These are phyloP conservation scores for Darksidea phi DNA, from an alignment of 495 filamentous ascomycete species.

Conservation along the genomic window DNA sequence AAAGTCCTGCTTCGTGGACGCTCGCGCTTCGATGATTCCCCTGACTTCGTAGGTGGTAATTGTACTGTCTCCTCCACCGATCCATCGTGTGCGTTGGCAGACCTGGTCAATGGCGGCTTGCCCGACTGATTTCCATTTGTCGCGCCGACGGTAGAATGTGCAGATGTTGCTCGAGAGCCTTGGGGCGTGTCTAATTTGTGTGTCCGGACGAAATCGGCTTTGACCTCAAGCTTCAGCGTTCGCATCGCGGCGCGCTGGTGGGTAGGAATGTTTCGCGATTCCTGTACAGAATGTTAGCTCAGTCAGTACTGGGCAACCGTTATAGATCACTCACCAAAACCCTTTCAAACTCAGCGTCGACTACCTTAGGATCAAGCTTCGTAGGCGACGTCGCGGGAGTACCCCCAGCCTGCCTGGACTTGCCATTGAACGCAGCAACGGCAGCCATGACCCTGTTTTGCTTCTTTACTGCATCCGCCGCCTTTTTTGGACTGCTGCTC, in stretches of 20 bases:
- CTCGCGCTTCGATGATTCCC: conserved; percentile 35
- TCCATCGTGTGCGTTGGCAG: conserved; percentile 14
- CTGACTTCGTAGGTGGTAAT: conserved; percentile 9
- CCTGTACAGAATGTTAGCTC: conserved; percentile 40
- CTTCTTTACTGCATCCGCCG: conserved; percentile 40
- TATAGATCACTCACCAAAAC: conserved; percentile 51
- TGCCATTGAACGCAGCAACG: conserved; percentile 60
- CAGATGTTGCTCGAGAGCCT: conserved; percentile 36
- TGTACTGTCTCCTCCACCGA: conserved; percentile 8
- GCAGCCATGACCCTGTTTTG: conserved; percentile 61
- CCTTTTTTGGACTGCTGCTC: conserved; percentile 42
- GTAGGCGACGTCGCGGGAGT: conserved; percentile 25
- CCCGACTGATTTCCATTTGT: conserved; percentile 45
- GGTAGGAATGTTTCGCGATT: conserved; percentile 86
- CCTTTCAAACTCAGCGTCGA: conserved; percentile 57
- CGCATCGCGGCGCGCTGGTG: conserved; percentile 94
- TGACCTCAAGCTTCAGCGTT: conserved; percentile 80
- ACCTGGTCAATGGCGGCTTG: conserved; percentile 39
- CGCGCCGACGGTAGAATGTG: conserved; percentile 25
- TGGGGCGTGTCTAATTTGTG: conserved; percentile 64
- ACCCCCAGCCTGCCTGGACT: conserved; percentile 33
- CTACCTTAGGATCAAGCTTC: conserved; percentile 46
- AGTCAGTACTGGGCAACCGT: neutral
- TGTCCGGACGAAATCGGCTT: conserved; percentile 90
- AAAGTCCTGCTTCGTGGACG: conserved; percentile 75